phyloP scores from a whole-genome alignment of 73 alveolate species.

The Paramecium pentaurelia region DNA sequence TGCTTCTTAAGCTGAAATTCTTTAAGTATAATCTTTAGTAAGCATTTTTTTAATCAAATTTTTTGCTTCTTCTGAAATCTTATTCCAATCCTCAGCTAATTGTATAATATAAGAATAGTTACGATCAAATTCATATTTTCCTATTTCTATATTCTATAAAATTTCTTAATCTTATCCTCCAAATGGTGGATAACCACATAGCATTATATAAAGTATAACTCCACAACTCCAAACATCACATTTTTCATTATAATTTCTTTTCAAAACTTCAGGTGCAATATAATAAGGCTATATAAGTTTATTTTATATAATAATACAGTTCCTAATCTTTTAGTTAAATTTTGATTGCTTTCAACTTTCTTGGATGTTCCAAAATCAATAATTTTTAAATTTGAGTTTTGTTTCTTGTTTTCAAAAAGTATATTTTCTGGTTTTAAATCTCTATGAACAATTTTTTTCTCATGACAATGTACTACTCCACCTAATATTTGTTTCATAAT shows the following conservation, averaged over 20 bases:
- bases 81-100: constrained; percentile 49
- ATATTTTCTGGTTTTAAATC: constrained; percentile 80
- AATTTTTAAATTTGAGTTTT: constrained; percentile 63
- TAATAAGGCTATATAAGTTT: constrained; percentile 1
- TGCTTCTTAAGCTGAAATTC: constrained; percentile 52
- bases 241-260: constrained; percentile 12
- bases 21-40: constrained; percentile 7
- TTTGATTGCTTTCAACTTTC: not conserved
- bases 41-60: constrained; percentile 44
- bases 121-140: constrained; percentile 33
- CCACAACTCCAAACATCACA: constrained; percentile 55
- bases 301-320: not conserved
- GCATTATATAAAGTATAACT: not conserved
- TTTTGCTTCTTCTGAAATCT: constrained; percentile 46
- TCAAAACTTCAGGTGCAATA: constrained; percentile 44
- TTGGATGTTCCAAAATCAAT: constrained; percentile 90
- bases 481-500: constrained; percentile 81
- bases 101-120: not conserved
- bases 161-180: constrained; percentile 5
- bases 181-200: constrained; percentile 80
- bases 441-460: constrained; percentile 80
- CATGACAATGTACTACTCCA: constrained; percentile 87
- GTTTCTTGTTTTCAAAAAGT: constrained; percentile 69
- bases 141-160: not conserved
- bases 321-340: constrained; percentile 27